A percentile compares a stretch with the other conserved stretches of the same genome.
Conservation (phyloP, 768 basidiomycete genomes). For the Lactifluus echinatus region DNA sequence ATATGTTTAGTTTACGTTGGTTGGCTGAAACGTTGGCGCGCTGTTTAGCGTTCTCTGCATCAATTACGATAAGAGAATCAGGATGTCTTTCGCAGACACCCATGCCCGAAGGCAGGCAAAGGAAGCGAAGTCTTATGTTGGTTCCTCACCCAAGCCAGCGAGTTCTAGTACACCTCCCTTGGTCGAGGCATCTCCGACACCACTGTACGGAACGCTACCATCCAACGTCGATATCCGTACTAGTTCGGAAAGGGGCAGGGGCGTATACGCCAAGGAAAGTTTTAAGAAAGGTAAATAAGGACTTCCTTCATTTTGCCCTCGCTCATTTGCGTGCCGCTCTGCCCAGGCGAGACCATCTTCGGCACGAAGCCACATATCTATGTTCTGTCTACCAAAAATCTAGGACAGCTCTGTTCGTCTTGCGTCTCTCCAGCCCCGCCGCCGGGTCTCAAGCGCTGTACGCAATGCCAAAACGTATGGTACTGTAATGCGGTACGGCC, state of each 20-base stretch:
- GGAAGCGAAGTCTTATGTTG: conserved; percentile 11
- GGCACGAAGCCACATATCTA: conserved; percentile 49
- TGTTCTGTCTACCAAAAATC: conserved; percentile 53
- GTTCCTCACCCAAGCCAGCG: not conserved
- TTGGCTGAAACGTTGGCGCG: conserved; percentile 17
- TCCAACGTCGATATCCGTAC: conserved; percentile 2
- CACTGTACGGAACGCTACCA: conserved; percentile 11
- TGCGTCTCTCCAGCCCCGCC: conserved; percentile 42
- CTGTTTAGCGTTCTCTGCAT: not conserved
- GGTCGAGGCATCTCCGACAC: not conserved
- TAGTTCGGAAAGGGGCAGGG: conserved; percentile 13
- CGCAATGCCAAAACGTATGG: conserved; percentile 54
- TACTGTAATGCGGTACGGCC: conserved; percentile 74
- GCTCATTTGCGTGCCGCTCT: not conserved
- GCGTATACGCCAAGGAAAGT: conserved; percentile 21
- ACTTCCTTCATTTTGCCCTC: not conserved
- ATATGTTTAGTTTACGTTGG: conserved; percentile 22
- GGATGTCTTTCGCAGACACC: conserved; percentile 12
- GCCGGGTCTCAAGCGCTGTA: conserved; percentile 55
- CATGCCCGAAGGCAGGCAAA: conserved; percentile 11
- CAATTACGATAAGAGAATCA: not conserved
- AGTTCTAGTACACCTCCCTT: not conserved
- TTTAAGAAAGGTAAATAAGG: conserved; percentile 9
- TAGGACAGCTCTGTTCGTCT: conserved; percentile 59
- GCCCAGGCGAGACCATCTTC: conserved; percentile 52